Conservation (phyloP, 345 rosid species). For the Cardamine occulta region DNA sequence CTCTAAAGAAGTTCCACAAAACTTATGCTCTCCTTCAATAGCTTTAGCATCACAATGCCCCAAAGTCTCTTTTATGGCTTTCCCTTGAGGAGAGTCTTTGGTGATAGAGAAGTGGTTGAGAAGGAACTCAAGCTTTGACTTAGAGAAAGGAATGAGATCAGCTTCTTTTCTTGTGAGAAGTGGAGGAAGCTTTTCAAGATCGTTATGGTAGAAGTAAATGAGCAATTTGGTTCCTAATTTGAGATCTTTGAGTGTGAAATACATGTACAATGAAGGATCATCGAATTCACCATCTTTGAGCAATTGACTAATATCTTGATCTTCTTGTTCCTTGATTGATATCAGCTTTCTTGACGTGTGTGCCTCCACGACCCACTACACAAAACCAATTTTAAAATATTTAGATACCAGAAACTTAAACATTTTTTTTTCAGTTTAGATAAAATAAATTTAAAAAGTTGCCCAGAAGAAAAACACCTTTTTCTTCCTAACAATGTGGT, state of each 20-base stretch:
- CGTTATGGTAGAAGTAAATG: constrained; percentile 48
- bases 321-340: constrained; percentile 35
- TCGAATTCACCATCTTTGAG: constrained; percentile 40
- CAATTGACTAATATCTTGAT: constrained; percentile 14
- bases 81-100: constrained; percentile 62
- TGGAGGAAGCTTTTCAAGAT: constrained; percentile 50
- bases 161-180: constrained; percentile 66
- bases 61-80: constrained; percentile 65
- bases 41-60: constrained; percentile 52
- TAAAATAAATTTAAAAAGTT: neutral
- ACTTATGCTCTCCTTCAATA: constrained; percentile 54
- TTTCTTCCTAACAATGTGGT: constrained; percentile 25
- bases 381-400: neutral
- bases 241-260: constrained; percentile 57
- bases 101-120: constrained; percentile 63
- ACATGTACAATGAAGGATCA: constrained; percentile 55
- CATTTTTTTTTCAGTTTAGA: neutral
- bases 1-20: constrained; percentile 71
- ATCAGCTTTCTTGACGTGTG: constrained; percentile 37
- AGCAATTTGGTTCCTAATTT: constrained; percentile 49
- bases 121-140: constrained; percentile 51
- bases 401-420: neutral
- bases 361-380: constrained; percentile 39
- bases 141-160: constrained; percentile 64
- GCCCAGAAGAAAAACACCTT: neutral